Evolutionary conservation across 2,329 filamentous ascomycete genomes (phyloP).

Genomic region (Neophaeococcomyces aloes): DNA sequence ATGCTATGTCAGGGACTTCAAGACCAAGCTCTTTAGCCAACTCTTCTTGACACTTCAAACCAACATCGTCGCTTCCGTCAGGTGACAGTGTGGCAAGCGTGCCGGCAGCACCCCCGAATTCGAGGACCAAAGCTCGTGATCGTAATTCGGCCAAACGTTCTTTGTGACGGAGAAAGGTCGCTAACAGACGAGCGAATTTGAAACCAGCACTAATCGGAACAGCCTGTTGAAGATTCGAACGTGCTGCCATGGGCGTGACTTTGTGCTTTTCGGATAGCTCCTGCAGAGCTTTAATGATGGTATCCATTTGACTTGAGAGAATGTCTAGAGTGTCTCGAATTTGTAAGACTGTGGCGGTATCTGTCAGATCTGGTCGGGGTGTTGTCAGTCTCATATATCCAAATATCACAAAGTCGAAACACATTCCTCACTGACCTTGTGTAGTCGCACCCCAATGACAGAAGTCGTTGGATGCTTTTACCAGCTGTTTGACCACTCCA

Average conservation of each 20-base stretch:
- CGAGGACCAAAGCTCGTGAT: conserved; percentile 14
- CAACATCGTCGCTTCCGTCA: conserved; percentile 10
- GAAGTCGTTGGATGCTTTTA: conserved; percentile 15
- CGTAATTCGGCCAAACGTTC: conserved; percentile 17
- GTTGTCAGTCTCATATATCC: conserved; percentile 25
- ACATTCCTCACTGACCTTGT: conserved; percentile 8
- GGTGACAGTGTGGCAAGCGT: conserved; percentile 19
- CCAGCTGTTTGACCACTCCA: conserved; percentile 19
- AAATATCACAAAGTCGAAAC: conserved; percentile 36
- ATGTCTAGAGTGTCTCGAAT: conserved; percentile 19
- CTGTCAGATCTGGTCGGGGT: conserved; percentile 15
- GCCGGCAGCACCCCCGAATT: conserved; percentile 20
- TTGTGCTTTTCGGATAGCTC: conserved; percentile 13
- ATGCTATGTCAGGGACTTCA: conserved; percentile 17
- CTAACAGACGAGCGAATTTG: conserved; percentile 18
- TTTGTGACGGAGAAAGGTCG: conserved; percentile 18
- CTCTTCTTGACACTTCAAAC: conserved; percentile 16
- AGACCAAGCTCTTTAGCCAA: conserved; percentile 18
- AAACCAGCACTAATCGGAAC: conserved; percentile 21
- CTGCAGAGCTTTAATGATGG: conserved; percentile 13
- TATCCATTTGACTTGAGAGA: conserved; percentile 13
- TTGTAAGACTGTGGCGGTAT: conserved; percentile 20
- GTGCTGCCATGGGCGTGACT: conserved; percentile 18
- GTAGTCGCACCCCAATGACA: conserved; percentile 16
- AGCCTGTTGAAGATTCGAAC: conserved; percentile 21